Base-by-base conservation (phyloP, 768 basidiomycete species). In the Cubamyces sp. region DNA sequence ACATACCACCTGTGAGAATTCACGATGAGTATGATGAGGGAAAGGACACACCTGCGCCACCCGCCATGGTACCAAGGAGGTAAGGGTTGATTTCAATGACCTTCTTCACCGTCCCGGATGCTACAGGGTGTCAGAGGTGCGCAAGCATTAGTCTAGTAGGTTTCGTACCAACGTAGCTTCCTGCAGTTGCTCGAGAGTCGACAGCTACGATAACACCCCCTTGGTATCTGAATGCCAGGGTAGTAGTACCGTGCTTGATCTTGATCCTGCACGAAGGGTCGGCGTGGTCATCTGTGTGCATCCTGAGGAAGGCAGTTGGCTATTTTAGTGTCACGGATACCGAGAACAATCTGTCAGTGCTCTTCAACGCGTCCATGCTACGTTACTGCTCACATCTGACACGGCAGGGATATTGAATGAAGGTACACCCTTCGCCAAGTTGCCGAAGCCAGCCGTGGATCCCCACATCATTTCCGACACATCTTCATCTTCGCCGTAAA, bases 71-170 rank as follows among this genome's bases (percentile, higher is more conserved):
- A 64, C 97, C 97, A n/a, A 99, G 84, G 52, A 99, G 78, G 79
- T 95, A 98, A 43, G 94, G 94, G 79, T 98, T 98, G 77, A 99
- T 99, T 79, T 99, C 97, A 69, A 99, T 98, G 66, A 99, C 96
- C 81, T 98, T 99, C 83, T 96, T 98, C 64, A 99, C 94, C 16
- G 96, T 98, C 56, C 96, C 96, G 19, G 90, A 94, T 0, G 96
- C 96, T 98, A 71, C 1, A 39, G 28, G 48, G 26, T 25, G 37
- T 43, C 30, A 53, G 15, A 26, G 14, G 47, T 14, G 41, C 3
- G 30, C 52, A 19, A 37, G 14, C 3, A 34, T 26, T 18, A 30
- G 23, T 1, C 11, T 11, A 3, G 3, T 21, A 5, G 12, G 46
- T 47, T 2, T 79, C 86, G 52, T 58, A 96, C 96, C 96, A 73